A percentile compares a stretch with the other conserved stretches of the same genome.
These are phyloP conservation scores for Brettanomyces naardenensis DNA, from an alignment of 805 yeast genomes.

Conservation along the genomic window DNA sequence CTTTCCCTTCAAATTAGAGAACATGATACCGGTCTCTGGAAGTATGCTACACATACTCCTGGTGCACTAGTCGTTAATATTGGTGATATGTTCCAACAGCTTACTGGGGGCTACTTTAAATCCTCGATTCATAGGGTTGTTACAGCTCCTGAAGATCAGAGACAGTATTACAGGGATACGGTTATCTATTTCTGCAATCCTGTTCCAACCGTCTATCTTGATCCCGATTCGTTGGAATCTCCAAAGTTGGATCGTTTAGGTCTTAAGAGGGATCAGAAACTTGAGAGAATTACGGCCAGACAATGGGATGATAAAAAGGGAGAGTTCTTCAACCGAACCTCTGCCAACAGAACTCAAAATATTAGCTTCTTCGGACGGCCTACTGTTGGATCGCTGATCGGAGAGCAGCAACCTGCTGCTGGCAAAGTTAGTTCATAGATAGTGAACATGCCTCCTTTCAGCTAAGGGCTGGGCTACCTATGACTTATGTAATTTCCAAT, in stretches of 20 bases:
- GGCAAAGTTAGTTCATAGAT: no score
- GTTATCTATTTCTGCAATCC: constrained; percentile 38
- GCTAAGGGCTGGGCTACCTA: no score
- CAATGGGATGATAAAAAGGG: constrained; percentile 43
- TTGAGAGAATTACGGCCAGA: constrained; percentile 28
- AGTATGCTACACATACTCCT: constrained; percentile 32
- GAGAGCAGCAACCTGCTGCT: no score
- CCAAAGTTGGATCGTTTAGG: constrained; percentile 30
- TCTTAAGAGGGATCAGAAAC: constrained; percentile 18
- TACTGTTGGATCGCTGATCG: no score
- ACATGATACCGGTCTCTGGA: constrained; percentile 30
- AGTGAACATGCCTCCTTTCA: no score
- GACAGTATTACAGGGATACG: constrained; percentile 28
- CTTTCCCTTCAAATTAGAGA: constrained; percentile 33
- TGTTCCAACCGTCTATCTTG: constrained; percentile 26
- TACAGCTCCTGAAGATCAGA: constrained; percentile 38
- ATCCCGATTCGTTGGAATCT: constrained; percentile 33
- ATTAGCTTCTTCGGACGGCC: constrained; percentile 13
- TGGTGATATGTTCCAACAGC: constrained; percentile 34
- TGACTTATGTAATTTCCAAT: no score
- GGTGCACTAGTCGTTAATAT: constrained; percentile 32
- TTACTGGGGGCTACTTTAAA: constrained; percentile 39
- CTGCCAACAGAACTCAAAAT: constrained; percentile 11
- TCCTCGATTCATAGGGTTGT: constrained; percentile 40
- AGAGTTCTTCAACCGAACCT: constrained; percentile 33